Evolutionary conservation across 2,329 filamentous ascomycete genomes (phyloP).

Genomic region (Colletotrichum sp.): DNA sequence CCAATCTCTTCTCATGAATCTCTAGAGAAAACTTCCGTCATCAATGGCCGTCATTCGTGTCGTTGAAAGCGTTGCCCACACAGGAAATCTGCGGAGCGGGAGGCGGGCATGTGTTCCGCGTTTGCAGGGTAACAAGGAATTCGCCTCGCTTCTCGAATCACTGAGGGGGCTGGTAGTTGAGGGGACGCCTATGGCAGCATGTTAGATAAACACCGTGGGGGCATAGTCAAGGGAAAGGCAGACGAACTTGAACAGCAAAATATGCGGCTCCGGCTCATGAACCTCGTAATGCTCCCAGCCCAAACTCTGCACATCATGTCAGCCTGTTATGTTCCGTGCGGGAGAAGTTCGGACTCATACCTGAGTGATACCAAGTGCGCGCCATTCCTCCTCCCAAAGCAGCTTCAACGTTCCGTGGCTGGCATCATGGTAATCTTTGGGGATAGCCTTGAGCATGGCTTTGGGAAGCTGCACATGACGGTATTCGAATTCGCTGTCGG

Average conservation of each 20-base stretch:
- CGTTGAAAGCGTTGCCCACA: conserved; percentile 14
- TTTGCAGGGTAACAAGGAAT: conserved; percentile 10
- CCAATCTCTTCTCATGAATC: conserved; percentile 13
- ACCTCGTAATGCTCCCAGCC: conserved; percentile 99
- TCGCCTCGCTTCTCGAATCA: conserved; percentile 32
- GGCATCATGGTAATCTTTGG: conserved; percentile 90
- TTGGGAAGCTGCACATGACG: conserved; percentile 97
- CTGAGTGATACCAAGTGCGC: conserved; percentile 95
- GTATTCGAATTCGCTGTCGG: conserved; percentile 92
- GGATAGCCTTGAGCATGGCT: conserved; percentile 96
- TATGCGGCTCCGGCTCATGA: conserved; percentile 97
- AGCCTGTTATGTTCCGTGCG: not conserved
- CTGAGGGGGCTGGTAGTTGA: conserved; percentile 81
- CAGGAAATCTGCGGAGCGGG: conserved; percentile 5
- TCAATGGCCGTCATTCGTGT: conserved; percentile 21
- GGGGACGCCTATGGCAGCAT: conserved; percentile 66
- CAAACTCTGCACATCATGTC: conserved; percentile 70
- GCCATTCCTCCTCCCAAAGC: conserved; percentile 98
- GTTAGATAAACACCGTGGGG: not conserved
- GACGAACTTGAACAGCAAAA: conserved; percentile 95
- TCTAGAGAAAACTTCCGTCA: conserved; percentile 28
- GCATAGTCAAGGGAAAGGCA: not conserved
- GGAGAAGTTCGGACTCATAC: conserved; percentile 53
- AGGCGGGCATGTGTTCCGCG: conserved; percentile 9
- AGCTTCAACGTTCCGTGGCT: conserved; percentile 92